Evolutionary conservation across 2,329 filamentous ascomycete genomes (phyloP).

Genomic region (Fusarium sp.): DNA sequence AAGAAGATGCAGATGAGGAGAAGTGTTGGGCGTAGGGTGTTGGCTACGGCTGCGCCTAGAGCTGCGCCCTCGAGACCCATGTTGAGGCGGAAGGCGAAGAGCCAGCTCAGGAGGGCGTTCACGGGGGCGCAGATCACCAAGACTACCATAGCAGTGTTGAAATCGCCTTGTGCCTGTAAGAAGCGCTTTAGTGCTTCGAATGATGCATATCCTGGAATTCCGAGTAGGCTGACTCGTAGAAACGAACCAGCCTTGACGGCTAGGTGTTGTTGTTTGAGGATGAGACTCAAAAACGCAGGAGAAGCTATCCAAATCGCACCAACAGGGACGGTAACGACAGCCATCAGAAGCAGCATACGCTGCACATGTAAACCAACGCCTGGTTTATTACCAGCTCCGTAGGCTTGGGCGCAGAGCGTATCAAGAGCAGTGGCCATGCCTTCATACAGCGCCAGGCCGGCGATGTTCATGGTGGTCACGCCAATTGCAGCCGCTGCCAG

Average conservation of each 20-base stretch:
- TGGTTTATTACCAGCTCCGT: constrained; percentile 57
- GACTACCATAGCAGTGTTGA: constrained; percentile 62
- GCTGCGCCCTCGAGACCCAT: constrained; percentile 66
- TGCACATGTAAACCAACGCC: constrained; percentile 67
- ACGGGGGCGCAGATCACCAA: constrained; percentile 62
- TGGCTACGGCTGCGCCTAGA: constrained; percentile 62
- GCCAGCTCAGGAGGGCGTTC: constrained; percentile 64
- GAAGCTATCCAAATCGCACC: constrained; percentile 63
- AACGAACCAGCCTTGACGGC: constrained; percentile 64
- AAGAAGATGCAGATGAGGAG: constrained; percentile 62
- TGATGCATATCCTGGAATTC: constrained; percentile 65
- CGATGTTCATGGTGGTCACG: constrained; percentile 67
- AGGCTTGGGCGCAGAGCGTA: constrained; percentile 46
- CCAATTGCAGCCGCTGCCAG: constrained; percentile 66
- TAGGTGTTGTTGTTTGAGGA: constrained; percentile 62
- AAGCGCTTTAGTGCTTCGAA: constrained; percentile 69
- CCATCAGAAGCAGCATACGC: constrained; percentile 65
- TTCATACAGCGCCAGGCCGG: constrained; percentile 60
- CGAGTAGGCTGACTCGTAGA: constrained; percentile 62
- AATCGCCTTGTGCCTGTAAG: constrained; percentile 67
- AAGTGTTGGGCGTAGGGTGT: constrained; percentile 62
- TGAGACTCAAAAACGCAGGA: constrained; percentile 58
- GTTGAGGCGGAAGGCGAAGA: constrained; percentile 58
- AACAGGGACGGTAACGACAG: constrained; percentile 62
- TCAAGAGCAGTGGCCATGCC: constrained; percentile 49